Evolutionary conservation across 1,284 basidiomycete species (phyloP).

Genomic region (Leccinum subrobustum): DNA sequence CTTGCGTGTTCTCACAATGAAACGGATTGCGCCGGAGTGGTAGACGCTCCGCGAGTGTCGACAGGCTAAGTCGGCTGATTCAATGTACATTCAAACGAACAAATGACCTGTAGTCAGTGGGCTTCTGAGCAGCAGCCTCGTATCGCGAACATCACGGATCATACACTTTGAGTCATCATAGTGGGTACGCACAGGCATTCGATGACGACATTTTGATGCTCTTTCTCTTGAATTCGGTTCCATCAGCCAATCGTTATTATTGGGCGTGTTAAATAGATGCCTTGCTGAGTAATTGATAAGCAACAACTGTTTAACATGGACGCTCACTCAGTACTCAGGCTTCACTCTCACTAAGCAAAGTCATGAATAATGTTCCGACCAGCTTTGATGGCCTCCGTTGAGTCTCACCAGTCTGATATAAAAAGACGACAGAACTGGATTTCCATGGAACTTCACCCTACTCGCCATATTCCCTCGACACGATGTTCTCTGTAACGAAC

Average conservation of each 20-base stretch:
- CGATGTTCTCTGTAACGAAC: conserved; percentile 23
- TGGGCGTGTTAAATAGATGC: neutral
- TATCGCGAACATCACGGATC: neutral
- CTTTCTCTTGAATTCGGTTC: neutral
- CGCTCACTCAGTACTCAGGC: neutral
- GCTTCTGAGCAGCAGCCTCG: neutral
- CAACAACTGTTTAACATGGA: neutral
- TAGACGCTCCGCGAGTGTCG: neutral
- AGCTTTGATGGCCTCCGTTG: neutral
- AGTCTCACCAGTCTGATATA: conserved; percentile 4
- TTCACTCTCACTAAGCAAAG: conserved; percentile 4
- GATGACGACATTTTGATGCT: neutral
- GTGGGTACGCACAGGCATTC: neutral
- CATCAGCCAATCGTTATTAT: neutral
- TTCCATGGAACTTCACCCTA: neutral
- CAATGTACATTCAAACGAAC: neutral
- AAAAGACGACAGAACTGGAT: neutral
- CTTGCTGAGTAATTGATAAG: neutral
- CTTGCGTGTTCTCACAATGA: neutral
- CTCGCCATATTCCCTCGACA: neutral
- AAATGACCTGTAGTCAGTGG: neutral
- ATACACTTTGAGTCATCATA: neutral
- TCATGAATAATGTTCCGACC: neutral
- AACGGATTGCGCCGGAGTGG: neutral
- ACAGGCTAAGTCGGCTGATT: neutral